Evolutionary conservation across 306 rosid species (phyloP), one percentile per base, ranked within the genome.

Genomic region (Coriaria nepalensis): DNA sequence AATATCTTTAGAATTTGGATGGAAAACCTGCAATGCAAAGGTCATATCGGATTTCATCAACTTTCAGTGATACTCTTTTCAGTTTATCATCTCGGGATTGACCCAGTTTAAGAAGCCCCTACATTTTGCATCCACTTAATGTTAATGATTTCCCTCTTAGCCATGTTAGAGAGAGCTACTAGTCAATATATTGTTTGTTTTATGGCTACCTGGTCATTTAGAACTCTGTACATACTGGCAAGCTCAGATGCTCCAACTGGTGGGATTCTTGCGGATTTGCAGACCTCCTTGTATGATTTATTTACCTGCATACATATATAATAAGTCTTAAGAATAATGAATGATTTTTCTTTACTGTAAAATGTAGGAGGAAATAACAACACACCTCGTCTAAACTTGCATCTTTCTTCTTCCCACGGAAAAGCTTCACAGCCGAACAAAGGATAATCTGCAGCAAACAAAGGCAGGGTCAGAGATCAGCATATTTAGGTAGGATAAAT

Each of bases 51-150:
- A 80, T 57, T 57, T 83, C 82, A 29, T 88, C 86, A 33, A 72
- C 68, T 62, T 71, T 80, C 51, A 77, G 68, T 1, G 85, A 59
- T 57, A 88, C 93, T 53, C 77, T 75, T 70, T 62, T 83, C 43
- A 65, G 62, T 55, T 81, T 88, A 52, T 72, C 83, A 6, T 81
- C 93, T n/a, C 93, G 79, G 6, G 79, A 68, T 56, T 68, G 86
- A 33, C 95, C 93, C 14, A 88, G 72, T 59, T 81, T 83, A 46
- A 83, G 70, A 52, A 88, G 86, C 50, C 96, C 96, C 96, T 88
- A 68, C 47, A 55, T 13, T 55, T 49, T 33, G 36, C 60, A 57
- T 44, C 33, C 59, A 37, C 43, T 48, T 64, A 43, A 43, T 4
- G 14, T 13, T 13, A 35, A 7, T 6, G 12, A 36, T 8, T 33